Conservation (phyloP, 2,329 filamentous ascomycete genomes). For the Calonectria pseudoreteaudii region DNA sequence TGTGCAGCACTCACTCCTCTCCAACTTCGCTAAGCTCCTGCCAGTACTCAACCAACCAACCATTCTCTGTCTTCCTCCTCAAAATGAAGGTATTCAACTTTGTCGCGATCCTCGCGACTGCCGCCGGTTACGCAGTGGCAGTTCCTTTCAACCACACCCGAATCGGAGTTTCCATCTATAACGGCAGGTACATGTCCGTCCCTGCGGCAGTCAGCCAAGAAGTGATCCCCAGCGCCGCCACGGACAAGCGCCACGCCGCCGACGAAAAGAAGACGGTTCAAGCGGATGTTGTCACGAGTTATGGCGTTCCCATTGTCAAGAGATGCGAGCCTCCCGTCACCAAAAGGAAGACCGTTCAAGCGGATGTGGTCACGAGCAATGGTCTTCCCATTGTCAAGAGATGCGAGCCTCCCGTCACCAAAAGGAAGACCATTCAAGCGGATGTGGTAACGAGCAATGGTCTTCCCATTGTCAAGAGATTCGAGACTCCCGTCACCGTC, state of each 20-base stretch:
- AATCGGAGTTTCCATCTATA: background rate
- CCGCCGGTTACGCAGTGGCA: background rate
- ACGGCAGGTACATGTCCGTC: background rate
- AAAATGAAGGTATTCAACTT: background rate
- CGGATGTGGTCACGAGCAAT: background rate
- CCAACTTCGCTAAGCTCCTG: background rate
- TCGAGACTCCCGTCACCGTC: background rate
- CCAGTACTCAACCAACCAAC: background rate
- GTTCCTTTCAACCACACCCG: background rate
- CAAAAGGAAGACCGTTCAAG: background rate
- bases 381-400: background rate
- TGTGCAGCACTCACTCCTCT: background rate
- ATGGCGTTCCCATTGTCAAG: background rate
- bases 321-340: background rate
- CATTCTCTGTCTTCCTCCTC: background rate
- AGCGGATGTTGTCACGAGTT: background rate
- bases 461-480: background rate
- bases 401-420: background rate
- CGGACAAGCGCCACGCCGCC: background rate
- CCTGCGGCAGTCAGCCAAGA: background rate
- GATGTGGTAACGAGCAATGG: background rate
- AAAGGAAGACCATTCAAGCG: background rate
- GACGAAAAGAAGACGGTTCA: background rate
- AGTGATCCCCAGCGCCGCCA: background rate
- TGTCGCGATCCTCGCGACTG: background rate